These are phyloP conservation scores for Yamadazyma kanchanaburiensis DNA, from an alignment of 1,139 yeast genomes.

Conservation along the genomic window DNA sequence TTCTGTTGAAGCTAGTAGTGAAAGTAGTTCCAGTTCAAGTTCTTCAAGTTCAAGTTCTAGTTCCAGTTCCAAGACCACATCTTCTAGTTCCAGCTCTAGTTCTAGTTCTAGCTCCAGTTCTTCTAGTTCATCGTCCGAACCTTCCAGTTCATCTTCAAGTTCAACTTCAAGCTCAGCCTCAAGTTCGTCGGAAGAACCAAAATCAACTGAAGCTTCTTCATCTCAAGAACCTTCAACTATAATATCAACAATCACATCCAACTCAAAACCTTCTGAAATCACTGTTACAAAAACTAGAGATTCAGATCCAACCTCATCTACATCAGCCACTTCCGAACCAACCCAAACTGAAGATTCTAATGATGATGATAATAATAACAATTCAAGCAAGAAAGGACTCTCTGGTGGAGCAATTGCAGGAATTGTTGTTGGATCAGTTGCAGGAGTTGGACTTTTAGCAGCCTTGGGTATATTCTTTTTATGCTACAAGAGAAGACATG, in stretches of 20 bases:
- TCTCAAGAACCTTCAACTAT: conserved; percentile 13
- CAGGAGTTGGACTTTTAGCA: conserved; percentile 43
- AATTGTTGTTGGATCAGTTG: conserved; percentile 60
- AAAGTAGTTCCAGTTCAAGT: conserved; percentile 12
- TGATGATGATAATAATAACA: conserved; percentile 4
- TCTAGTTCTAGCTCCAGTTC: conserved; percentile 7
- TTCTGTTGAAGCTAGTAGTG: conserved; percentile 17
- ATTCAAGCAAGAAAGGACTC: conserved; percentile 18
- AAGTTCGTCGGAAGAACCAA: conserved; percentile 1
- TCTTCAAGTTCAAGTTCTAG: conserved; percentile 12
- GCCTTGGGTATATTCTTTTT: conserved; percentile 39
- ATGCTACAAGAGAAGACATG: conserved; percentile 34
- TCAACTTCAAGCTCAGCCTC: conserved; percentile 1
- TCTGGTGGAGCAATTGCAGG: conserved; percentile 75
- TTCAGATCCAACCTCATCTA: conserved; percentile 9
- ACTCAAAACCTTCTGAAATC: conserved; percentile 18
- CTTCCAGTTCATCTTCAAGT: conserved; percentile 1
- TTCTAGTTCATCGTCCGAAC: conserved; percentile 7
- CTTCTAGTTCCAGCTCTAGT: conserved; percentile 10
- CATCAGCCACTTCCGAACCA: conserved; percentile 1
- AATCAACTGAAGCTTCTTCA: conserved; percentile 2
- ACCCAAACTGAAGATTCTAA: conserved; percentile 5
- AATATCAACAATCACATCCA: conserved; percentile 21
- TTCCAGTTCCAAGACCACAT: conserved; percentile 7
- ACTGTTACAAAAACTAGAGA: conserved; percentile 21